These are phyloP conservation scores for Harringtonia aguacate DNA, from an alignment of 2,329 filamentous ascomycete species.

Conservation along the genomic window DNA sequence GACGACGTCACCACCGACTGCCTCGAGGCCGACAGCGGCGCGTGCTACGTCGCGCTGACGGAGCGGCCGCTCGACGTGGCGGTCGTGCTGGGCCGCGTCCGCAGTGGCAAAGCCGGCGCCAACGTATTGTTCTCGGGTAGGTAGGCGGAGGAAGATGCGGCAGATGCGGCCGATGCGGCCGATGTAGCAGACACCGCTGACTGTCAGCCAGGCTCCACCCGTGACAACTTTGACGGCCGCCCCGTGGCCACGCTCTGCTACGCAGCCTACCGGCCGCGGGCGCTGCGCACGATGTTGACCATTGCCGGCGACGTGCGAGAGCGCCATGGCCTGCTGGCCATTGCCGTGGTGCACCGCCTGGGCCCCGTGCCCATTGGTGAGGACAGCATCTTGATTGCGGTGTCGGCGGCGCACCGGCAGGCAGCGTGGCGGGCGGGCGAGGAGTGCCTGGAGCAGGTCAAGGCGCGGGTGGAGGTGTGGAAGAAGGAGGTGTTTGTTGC, in stretches of 20 bases:
- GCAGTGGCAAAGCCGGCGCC: conserved; percentile 62
- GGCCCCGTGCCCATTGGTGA: conserved; percentile 82
- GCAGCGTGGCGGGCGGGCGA: conserved; percentile 84
- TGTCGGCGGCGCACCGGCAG: conserved; percentile 71
- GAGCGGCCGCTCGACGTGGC: conserved; percentile 46
- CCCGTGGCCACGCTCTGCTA: conserved; percentile 68
- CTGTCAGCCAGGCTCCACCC: conserved; percentile 54
- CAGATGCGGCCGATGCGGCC: no score
- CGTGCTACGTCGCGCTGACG: conserved; percentile 60
- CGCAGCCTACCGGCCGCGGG: conserved; percentile 60
- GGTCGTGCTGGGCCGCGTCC: conserved; percentile 53
- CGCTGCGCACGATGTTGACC: conserved; percentile 54
- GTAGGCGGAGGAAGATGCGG: not conserved
- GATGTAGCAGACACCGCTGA: conserved; percentile 2
- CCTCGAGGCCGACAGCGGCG: conserved; percentile 16
- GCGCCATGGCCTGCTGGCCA: conserved; percentile 57
- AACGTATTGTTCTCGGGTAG: conserved; percentile 66
- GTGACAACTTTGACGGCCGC: conserved; percentile 61
- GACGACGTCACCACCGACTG: no score
- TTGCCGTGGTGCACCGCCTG: conserved; percentile 75
- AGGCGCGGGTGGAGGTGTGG: conserved; percentile 87
- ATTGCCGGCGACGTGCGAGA: conserved; percentile 48
- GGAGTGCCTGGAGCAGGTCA: conserved; percentile 79
- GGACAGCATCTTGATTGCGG: conserved; percentile 84
- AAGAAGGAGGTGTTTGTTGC: conserved; percentile 81